Base-by-base conservation (phyloP, 805 yeast genomes). In the Metschnikowia baotianmanensis region DNA sequence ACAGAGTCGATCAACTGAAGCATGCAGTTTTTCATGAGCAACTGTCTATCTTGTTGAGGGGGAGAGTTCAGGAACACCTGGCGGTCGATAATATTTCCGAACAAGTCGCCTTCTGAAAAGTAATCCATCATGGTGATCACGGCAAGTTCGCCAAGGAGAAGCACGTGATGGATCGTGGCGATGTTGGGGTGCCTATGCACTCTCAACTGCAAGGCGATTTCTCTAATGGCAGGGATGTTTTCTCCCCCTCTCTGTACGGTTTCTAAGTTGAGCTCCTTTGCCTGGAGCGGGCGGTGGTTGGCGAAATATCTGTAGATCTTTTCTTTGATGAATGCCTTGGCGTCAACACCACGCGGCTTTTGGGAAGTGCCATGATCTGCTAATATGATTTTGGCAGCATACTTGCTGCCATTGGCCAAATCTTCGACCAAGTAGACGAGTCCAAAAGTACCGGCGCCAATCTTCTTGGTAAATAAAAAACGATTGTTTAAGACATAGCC, bases 91-190 rank as follows among this genome's bases (percentile, higher is more conserved):
- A 91, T 91, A 40, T 86, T 82, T 37, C 82, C 76, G 62, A 91
- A 93, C 45, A 91, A 71, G 59, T 91, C 99, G 36, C 95, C 96
- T 50, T 83, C 86, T 19, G 82, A 77, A 57, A 74, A 84, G 61
- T 86, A 88, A 61, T 91, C 98, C 87, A 90, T 83, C 8, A 91
- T 73, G 18, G 87, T 81, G 52, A 86, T 82, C 16, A 78, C 57
- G 2, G 82, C 82, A 34, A 59, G 38, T 26, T 71, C 62, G 36
- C 75, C 76, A 13, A 79, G 70, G 45, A 80, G 83, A 47, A 83
- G 71, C 31, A 86, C 86, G 53, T 83, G 81, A 53, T 83, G 83
- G 34, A 91, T 83, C 11, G 85, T 73, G 24, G 85, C 78, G 20
- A 91, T 77, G 58, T 87, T 84, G 29, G 87, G 86, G 61, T 89